Percentiles rank a stretch among this genome's conserved stretches.
Evolutionary conservation across 1,284 basidiomycete genomes (phyloP).

Genomic region (Sphagnurus paluster): DNA sequence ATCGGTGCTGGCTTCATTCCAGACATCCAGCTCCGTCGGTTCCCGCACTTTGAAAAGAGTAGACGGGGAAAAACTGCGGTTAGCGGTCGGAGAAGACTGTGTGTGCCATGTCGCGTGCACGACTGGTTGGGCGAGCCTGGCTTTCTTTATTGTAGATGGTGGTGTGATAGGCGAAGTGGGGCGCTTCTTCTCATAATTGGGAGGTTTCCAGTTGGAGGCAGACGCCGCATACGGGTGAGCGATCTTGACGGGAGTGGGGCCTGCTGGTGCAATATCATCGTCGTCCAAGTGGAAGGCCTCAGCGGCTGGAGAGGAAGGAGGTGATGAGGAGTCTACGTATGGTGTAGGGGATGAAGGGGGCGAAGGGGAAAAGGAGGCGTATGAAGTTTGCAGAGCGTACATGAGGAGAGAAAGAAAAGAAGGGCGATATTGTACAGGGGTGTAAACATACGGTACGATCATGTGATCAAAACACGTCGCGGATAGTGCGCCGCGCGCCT

Average conservation of each 20-base stretch:
- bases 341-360: constrained; percentile 33
- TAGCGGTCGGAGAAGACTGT: constrained; percentile 8
- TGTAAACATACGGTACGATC: constrained; percentile 15
- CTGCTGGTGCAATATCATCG: constrained; percentile 8
- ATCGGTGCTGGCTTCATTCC: constrained; percentile 40
- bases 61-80: neutral
- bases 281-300: constrained; percentile 18
- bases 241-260: too few species aligned
- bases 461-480: constrained; percentile 23
- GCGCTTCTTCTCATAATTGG: constrained; percentile 28
- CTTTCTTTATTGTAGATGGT: constrained; percentile 12
- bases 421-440: too few species aligned
- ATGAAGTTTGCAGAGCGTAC: constrained; percentile 24
- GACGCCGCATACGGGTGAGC: constrained; percentile 36
- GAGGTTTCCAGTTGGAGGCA: constrained; percentile 25
- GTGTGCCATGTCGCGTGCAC: neutral
- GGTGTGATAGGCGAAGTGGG: constrained; percentile 10
- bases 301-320: constrained; percentile 34
- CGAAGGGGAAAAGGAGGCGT: constrained; percentile 29
- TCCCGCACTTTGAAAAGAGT: constrained; percentile 6
- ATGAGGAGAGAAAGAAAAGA: constrained; percentile 15
- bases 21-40: constrained; percentile 33
- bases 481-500: neutral
- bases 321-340: constrained; percentile 37
- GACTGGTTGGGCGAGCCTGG: constrained; percentile 9